phyloP scores from a whole-genome alignment of 2,329 filamentous ascomycete genomes.

The Ophiostoma angusticollis region DNA sequence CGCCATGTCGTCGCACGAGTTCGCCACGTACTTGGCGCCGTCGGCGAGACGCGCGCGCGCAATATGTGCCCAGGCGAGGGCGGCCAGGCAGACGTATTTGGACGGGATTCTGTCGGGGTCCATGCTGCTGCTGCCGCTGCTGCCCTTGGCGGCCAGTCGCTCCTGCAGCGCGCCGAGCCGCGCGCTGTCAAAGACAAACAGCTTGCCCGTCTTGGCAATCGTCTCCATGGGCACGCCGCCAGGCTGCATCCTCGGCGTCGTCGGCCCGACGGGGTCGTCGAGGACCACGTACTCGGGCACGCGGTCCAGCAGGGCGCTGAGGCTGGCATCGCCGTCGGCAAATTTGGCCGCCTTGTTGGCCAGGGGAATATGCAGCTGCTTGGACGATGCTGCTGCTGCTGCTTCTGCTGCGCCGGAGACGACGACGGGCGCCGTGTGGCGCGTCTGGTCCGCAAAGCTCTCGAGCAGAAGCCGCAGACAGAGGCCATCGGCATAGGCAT shows the following conservation, averaged over 20 bases:
- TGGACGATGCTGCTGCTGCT: conserved; percentile 17
- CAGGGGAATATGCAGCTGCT: conserved; percentile 11
- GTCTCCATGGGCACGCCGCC: conserved; percentile 17
- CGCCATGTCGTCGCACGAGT: conserved; percentile 11
- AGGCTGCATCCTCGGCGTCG: conserved; percentile 20
- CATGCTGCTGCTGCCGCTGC: too few relatives aligned
- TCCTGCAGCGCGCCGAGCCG: conserved; percentile 21
- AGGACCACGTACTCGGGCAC: conserved; percentile 28
- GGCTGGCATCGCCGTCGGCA: conserved; percentile 13
- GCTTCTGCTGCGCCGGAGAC: too few relatives aligned
- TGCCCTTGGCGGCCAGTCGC: background rate
- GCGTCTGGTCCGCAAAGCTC: conserved; percentile 24
- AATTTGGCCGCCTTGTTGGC: conserved; percentile 8
- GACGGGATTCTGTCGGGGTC: conserved; percentile 17
- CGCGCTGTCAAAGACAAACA: conserved; percentile 27
- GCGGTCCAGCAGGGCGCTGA: conserved; percentile 14
- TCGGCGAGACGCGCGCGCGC: conserved; percentile 21
- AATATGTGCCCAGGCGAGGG: conserved; percentile 28
- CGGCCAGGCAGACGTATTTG: conserved; percentile 28
- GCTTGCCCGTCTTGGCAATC: conserved; percentile 26
- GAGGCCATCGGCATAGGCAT: conserved; percentile 29
- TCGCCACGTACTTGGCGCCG: conserved; percentile 1
- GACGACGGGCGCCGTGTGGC: conserved; percentile 14
- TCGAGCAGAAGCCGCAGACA: conserved; percentile 27
- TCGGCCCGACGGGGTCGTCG: conserved; percentile 23